phyloP scores from a whole-genome alignment of 257 asterid genomes.

The Solanum piurae region DNA sequence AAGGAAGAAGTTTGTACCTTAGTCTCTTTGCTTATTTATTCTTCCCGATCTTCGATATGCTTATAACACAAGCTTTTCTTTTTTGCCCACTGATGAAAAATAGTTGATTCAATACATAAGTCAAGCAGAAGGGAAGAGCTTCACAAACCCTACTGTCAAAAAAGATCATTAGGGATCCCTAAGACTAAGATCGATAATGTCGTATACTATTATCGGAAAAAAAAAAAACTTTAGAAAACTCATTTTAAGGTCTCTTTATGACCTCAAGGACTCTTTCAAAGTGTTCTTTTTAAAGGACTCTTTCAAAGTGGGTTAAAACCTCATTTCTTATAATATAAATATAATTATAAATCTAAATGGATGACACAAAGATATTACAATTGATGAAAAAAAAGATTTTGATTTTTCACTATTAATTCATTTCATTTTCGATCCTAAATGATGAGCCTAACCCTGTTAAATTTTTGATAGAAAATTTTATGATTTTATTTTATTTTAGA shows the following conservation, averaged over 20 bases:
- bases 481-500: no score
- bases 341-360: no score
- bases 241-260: not conserved
- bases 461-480: no score
- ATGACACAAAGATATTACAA: not conserved
- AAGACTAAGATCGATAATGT: not conserved
- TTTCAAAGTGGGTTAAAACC: not conserved
- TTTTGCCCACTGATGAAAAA: not conserved
- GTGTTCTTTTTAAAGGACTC: not conserved
- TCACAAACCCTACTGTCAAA: not conserved
- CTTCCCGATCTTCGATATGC: not conserved
- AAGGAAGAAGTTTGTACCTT: not conserved
- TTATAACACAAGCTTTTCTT: not conserved
- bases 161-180: not conserved
- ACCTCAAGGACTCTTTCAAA: not conserved
- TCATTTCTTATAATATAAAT: not conserved
- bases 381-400: no score
- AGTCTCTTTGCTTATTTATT: not conserved
- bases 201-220: not conserved
- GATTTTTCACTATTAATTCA: not conserved
- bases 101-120: no score
- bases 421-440: no score
- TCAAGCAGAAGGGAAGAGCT: not conserved
- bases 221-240: not conserved
- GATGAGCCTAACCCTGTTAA: not conserved